phyloP scores from a whole-genome alignment of 768 basidiomycete genomes.

The Lactifluus pinguis region DNA sequence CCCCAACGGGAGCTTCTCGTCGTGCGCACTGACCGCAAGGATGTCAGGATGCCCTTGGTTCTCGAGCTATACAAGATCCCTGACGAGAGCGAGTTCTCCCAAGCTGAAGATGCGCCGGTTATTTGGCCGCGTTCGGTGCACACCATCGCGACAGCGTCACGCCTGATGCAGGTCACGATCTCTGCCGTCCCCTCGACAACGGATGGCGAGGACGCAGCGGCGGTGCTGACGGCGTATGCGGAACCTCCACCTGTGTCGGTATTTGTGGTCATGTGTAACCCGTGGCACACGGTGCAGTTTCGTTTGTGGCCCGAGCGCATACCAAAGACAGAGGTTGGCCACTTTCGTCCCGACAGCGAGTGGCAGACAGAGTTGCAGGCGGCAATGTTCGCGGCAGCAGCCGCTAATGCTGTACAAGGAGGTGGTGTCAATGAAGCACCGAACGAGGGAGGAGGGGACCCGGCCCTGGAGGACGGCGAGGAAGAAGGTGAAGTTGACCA shows the following conservation, averaged over 20 bases:
- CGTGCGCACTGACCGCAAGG: conserved; percentile 12
- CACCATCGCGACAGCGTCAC: conserved; percentile 5
- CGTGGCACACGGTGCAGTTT: conserved; percentile 15
- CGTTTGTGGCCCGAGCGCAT: conserved; percentile 17
- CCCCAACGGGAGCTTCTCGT: conserved; percentile 17
- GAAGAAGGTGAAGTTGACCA: conserved; percentile 11
- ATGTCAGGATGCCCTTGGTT: conserved; percentile 2
- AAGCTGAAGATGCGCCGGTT: not conserved
- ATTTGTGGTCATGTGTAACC: conserved; percentile 13
- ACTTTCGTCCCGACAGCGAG: conserved; percentile 6
- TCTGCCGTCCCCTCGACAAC: conserved; percentile 11
- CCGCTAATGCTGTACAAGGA: conserved; percentile 4
- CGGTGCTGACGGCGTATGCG: conserved; percentile 5
- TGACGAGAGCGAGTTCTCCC: not conserved
- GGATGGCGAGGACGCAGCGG: conserved; percentile 7
- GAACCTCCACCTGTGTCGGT: conserved; percentile 15
- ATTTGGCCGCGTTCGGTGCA: conserved; percentile 14
- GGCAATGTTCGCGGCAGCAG: not conserved
- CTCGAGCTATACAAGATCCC: conserved; percentile 17
- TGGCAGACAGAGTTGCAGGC: conserved; percentile 15
- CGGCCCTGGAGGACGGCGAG: not conserved
- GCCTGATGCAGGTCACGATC: conserved; percentile 4
- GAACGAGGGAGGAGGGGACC: not conserved
- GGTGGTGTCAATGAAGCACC: not conserved
- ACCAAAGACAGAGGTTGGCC: conserved; percentile 7